Conservation (phyloP, 345 rosid genomes). For the Barbarea vulgaris region DNA sequence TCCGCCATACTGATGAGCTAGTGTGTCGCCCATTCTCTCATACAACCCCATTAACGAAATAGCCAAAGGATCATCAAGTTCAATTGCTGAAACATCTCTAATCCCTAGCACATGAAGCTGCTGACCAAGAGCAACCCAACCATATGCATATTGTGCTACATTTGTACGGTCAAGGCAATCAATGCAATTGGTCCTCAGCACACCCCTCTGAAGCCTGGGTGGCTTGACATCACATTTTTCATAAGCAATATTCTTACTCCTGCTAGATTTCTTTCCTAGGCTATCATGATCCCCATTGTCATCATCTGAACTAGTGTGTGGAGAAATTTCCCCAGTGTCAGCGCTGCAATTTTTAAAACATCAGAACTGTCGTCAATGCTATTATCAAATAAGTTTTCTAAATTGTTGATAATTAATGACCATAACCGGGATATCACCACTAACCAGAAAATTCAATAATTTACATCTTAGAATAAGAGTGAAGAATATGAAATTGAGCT, state of each 20-base stretch:
- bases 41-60: conserved; percentile 75
- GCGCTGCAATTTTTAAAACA: conserved; percentile 11
- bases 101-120: conserved; percentile 78
- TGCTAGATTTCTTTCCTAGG: conserved; percentile 47
- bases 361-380: neutral
- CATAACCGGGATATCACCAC: neutral
- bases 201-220: conserved; percentile 71
- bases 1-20: conserved; percentile 88
- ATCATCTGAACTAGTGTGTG: conserved; percentile 40
- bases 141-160: conserved; percentile 93
- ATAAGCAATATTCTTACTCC: conserved; percentile 43
- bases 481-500: neutral
- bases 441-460: neutral
- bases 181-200: conserved; percentile 90
- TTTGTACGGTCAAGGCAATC: conserved; percentile 97
- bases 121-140: conserved; percentile 85
- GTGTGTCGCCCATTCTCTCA: conserved; percentile 90
- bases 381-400: neutral
- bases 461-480: neutral
- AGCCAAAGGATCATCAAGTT: conserved; percentile 73
- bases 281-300: conserved; percentile 47
- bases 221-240: conserved; percentile 53
- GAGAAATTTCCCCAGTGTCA: conserved; percentile 43
- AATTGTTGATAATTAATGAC: neutral
- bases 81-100: conserved; percentile 58